Base-by-base conservation (phyloP, 441 rosid genomes). In the Eutrema salsugineum region DNA sequence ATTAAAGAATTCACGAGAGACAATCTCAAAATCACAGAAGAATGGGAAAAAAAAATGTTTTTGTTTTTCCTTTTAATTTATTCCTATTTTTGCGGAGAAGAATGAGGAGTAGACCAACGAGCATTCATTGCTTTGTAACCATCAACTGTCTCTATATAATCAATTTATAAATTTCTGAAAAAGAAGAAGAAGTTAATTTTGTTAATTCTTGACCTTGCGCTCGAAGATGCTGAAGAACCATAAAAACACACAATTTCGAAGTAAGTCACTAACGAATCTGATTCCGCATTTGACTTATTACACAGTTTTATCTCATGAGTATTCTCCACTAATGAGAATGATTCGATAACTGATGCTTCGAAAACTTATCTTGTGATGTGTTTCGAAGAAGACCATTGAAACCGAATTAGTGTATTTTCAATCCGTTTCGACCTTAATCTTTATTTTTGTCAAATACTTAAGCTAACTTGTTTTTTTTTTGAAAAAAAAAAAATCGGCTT, bases 31-130 rank as follows among this genome's bases (percentile, higher is more conserved):
- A 43, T 63, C 57, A 43, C 70, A 46, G 1, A 53, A 19, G n/a
- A 40, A 40, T 39, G 6, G 46, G 7, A 19, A 28, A 10, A 10
- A 61, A 40, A 16, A 61, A 16, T 5, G 30, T 44, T 19, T 11
- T 33, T 55, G 1, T 14, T 42, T 1, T 11, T 17, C 8, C 5
- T 51, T 36, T 56, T 15, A 22, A n/a, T 3, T 7, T 49, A 5
- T 71, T 59, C 53, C 78, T 60, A 60, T 32, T 74, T 58, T 20
- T 49, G 12, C 68, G 78, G 78, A 73, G 77, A 50, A 32, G 53
- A 73, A 73, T 32, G 47, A 47, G 78, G 77, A 58, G 62, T 58
- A 68, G 10, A 72, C 33, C 35, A 47, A 38, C 28, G 36, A 56
- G 66, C 66, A 72, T 65, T 47, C 71, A 73, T 27, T 65, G 77